A percentile compares a stretch with the other conserved stretches of the same genome.
phyloP scores from a whole-genome alignment of 1,139 yeast species.

The Chernovozyma aurita region DNA sequence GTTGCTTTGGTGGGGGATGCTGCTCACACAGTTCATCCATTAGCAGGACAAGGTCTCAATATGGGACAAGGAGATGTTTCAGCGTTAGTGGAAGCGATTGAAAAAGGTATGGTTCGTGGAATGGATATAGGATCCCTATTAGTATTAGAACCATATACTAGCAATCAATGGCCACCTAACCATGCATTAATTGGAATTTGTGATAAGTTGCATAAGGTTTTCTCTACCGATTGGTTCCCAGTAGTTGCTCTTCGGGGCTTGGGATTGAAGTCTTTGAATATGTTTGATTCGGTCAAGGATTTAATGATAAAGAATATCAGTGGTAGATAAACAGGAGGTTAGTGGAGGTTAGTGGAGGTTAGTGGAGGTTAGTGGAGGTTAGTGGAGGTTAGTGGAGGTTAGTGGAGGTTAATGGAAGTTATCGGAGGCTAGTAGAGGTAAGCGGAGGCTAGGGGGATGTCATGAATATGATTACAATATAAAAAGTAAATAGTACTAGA shows the following conservation, averaged over 20 bases:
- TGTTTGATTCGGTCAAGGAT: conserved; percentile 57
- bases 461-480: no score
- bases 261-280: conserved; percentile 70
- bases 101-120: conserved; percentile 69
- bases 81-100: conserved; percentile 63
- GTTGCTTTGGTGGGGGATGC: conserved; percentile 96
- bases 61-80: conserved; percentile 98
- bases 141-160: conserved; percentile 81
- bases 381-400: no score
- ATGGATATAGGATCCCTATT: conserved; percentile 83
- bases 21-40: conserved; percentile 95
- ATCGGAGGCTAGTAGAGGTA: no score
- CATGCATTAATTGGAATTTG: conserved; percentile 82
- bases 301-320: conserved; percentile 35
- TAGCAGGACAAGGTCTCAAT: conserved; percentile 96
- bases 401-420: no score
- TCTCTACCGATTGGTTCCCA: conserved; percentile 70
- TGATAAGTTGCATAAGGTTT: conserved; percentile 87
- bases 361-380: no score
- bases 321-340: conserved; percentile 14
- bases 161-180: conserved; percentile 74
- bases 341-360: not conserved
- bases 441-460: no score
- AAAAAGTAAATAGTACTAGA: no score
- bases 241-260: conserved; percentile 68